phyloP scores from a whole-genome alignment of 257 asterid species.

The Plantago ovata region DNA sequence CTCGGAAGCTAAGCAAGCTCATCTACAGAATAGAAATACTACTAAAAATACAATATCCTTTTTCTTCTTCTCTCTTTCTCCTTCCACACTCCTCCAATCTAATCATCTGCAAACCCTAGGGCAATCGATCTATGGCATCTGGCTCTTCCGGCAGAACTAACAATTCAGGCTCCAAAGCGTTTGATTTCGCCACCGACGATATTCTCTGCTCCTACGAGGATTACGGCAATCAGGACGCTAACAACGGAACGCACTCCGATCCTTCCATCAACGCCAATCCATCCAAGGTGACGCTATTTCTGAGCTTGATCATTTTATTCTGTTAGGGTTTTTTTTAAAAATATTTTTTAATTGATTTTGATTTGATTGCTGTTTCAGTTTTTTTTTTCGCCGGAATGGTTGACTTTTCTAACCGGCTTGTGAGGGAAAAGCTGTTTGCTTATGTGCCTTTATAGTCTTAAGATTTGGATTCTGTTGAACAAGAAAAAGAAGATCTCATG shows the following conservation, averaged over 20 bases:
- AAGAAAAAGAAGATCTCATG: too few relatives aligned
- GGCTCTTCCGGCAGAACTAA: constrained; percentile 57
- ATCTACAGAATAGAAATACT: too few relatives aligned
- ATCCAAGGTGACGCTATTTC: constrained; percentile 38
- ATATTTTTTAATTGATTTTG: background rate
- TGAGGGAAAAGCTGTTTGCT: too few relatives aligned
- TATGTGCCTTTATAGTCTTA: too few relatives aligned
- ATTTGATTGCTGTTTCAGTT: background rate
- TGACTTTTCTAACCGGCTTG: too few relatives aligned
- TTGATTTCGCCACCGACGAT: constrained; percentile 82
- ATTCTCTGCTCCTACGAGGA: constrained; percentile 81
- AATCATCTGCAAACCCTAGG: too few relatives aligned
- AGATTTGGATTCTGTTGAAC: too few relatives aligned
- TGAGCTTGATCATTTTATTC: too few relatives aligned
- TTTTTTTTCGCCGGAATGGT: background rate
- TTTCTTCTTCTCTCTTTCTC: too few relatives aligned
- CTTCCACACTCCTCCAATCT: too few relatives aligned
- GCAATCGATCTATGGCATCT: constrained; percentile 65
- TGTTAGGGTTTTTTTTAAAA: constrained; percentile 3
- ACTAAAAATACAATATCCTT: too few relatives aligned
- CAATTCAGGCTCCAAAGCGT: constrained; percentile 55
- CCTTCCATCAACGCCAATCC: constrained; percentile 33
- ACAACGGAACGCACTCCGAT: constrained; percentile 41
- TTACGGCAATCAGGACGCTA: constrained; percentile 60
- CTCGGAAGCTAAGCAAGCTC: too few relatives aligned